Conservation (phyloP, 1,284 basidiomycete genomes). For the Fomitopsis betulina region DNA sequence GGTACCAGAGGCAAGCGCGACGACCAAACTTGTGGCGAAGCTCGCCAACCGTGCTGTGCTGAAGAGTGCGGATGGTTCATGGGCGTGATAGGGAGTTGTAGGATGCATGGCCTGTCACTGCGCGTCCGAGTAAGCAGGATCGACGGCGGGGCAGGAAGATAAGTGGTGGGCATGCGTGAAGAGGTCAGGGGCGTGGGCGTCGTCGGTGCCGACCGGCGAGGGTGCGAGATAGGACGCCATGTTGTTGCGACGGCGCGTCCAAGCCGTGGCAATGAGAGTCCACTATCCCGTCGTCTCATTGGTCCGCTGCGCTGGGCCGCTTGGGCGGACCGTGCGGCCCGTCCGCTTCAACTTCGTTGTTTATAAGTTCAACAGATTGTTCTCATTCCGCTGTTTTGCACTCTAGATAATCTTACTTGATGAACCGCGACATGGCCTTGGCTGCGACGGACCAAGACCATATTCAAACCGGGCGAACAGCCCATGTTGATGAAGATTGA, state of each 20-base stretch:
- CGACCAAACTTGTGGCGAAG: conserved; percentile 50
- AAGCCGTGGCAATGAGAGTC: not conserved
- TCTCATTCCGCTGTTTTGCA: too few relatives aligned
- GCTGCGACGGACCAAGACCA: too few relatives aligned
- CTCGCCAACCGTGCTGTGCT: conserved; percentile 39
- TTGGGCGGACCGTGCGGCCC: too few relatives aligned
- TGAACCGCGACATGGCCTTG: too few relatives aligned
- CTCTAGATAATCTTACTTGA: too few relatives aligned
- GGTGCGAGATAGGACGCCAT: not conserved
- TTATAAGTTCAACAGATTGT: too few relatives aligned
- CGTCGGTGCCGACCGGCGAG: not conserved
- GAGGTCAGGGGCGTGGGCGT: not conserved
- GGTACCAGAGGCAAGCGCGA: conserved; percentile 60
- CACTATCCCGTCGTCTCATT: not conserved
- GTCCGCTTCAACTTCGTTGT: too few relatives aligned
- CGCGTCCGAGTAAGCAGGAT: not conserved
- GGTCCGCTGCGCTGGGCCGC: not conserved
- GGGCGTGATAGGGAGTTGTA: not conserved
- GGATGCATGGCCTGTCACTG: not conserved
- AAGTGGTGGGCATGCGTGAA: not conserved
- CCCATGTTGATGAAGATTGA: too few relatives aligned
- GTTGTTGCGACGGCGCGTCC: not conserved
- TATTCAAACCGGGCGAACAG: too few relatives aligned
- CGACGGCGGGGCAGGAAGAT: not conserved
- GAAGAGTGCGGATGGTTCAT: conserved; percentile 30